Percentiles rank a stretch among this genome's conserved stretches.
Conservation (phyloP, 805 yeast genomes). For the Schizosaccharomyces lindneri region DNA sequence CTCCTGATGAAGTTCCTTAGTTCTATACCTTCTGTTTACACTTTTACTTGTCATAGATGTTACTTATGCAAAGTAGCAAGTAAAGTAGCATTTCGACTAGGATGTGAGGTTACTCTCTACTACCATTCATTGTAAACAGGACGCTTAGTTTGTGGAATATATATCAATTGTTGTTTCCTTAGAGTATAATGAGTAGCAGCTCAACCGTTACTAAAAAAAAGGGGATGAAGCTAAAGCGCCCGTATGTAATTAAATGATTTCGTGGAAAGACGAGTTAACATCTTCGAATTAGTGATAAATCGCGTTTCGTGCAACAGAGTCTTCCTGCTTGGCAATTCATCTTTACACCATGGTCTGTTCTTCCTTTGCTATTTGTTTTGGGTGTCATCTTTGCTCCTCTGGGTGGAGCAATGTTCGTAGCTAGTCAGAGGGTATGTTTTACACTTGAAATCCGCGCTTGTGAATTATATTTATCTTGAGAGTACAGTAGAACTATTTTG, state of each 20-base stretch:
- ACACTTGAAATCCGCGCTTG: not conserved
- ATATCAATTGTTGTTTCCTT: not conserved
- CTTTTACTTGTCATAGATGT: no score
- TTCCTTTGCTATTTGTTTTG: conserved; percentile 52
- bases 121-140: no score
- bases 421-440: conserved; percentile 18
- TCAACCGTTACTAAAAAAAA: not conserved
- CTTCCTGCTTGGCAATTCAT: conserved; percentile 65
- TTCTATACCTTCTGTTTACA: no score
- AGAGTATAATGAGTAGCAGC: not conserved
- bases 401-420: conserved; percentile 59
- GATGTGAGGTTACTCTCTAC: no score
- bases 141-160: not conserved
- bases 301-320: conserved; percentile 25
- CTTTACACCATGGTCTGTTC: conserved; percentile 78
- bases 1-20: no score
- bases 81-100: no score
- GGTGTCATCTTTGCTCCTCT: conserved; percentile 71
- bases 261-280: not conserved
- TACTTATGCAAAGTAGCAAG: no score
- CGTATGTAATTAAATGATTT: not conserved
- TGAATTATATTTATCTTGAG: not conserved
- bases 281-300: not conserved
- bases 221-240: not conserved
- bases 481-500: no score